Conservation (phyloP, 352 stramenopile species). For the Phytophthora macrochlamydospora region DNA sequence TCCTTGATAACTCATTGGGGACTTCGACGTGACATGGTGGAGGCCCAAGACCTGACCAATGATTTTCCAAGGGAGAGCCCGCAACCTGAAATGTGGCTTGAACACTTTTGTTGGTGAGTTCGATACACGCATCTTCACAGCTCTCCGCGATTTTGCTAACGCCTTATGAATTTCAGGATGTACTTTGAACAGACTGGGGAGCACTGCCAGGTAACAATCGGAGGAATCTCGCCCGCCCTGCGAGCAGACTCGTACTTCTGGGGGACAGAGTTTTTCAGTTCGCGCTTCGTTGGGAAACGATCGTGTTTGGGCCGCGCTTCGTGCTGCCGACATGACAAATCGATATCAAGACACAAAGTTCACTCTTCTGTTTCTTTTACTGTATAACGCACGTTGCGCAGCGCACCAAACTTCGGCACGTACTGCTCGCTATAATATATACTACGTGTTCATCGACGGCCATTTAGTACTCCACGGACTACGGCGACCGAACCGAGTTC, state of each 20-base stretch:
- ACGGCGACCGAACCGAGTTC: conserved; percentile 25
- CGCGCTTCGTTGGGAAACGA: no score
- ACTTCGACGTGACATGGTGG: neutral
- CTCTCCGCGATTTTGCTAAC: no score
- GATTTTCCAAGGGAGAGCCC: neutral
- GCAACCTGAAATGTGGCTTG: neutral
- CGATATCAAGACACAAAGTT: conserved; percentile 12
- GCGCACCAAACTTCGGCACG: no score
- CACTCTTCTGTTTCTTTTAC: no score
- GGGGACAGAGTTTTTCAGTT: neutral
- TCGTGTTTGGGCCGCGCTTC: no score
- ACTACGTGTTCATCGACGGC: neutral
- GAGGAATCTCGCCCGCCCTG: neutral
- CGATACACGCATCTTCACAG: no score
- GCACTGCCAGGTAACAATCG: neutral
- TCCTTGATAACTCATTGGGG: neutral
- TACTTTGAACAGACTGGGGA: conserved; percentile 1
- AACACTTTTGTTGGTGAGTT: neutral
- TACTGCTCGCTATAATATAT: neutral
- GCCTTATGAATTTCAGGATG: neutral
- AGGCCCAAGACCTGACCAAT: neutral
- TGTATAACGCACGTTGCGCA: conserved; percentile 7
- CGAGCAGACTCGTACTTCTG: neutral
- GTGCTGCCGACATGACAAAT: no score
- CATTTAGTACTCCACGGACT: conserved; percentile 12